Base-by-base conservation (phyloP, 257 asterid genomes). In the Galeopsis tetrahit region DNA sequence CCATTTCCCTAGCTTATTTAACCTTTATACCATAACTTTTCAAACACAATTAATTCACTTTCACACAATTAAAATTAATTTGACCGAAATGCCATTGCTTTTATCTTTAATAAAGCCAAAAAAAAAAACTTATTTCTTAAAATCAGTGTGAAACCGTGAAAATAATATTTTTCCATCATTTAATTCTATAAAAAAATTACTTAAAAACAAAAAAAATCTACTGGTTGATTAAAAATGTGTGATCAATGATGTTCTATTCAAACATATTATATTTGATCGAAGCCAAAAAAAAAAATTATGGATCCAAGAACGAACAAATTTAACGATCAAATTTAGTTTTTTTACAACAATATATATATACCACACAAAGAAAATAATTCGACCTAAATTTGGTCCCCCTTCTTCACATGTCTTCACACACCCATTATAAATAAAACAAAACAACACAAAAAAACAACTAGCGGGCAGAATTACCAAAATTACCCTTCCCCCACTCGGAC, bases 401-500 rank as follows among this genome's bases (percentile, higher is more conserved):
- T 32, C 43, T 35, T 71, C 81, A 76, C 79, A 72, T 80, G 81
- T 70, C 66, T 40, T 71, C 77, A 70, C 10, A 78, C 66, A 28
- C 31, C 74, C 75, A 79, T 75, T 33, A 77, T 21, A 21, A 21
- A 21, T 21, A 21, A 21, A 64, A 67, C 6, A 78, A 58, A 73
- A 63, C 71, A 78, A 58, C 71, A 63, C 71, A 56, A 48, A 55
- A 63, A n/a, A 32, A 11, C 10, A 39, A 51, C 7, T 56, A 66
- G 75, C 83, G 85, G 85, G 82, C 79, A 57, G 77, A 80, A 82
- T 73, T 80, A 81, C 79, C 90, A 21, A 73, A 39, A 72, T 21
- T 83, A 9, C 74, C 92, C 89, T 74, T 46, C 46, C 6, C 7
- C 48, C 67, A 62, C 40, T 57, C 66, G 62, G 79, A 77, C 82